A percentile compares a stretch with the other conserved stretches of the same genome.
Evolutionary conservation across 148 eudicot species (phyloP).

Genomic region (Beta vulgaris): DNA sequence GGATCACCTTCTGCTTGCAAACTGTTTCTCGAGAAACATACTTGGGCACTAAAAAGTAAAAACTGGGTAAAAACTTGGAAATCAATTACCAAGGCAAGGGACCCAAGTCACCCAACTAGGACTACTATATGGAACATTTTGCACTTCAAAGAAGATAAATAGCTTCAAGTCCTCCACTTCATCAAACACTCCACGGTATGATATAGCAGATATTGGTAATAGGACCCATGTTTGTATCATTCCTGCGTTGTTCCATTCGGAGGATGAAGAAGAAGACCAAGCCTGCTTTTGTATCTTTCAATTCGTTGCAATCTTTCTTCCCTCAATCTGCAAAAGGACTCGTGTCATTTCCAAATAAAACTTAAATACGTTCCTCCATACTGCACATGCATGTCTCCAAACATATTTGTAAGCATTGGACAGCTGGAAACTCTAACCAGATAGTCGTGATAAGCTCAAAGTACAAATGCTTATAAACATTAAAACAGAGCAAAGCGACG

Average conservation of each 20-base stretch:
- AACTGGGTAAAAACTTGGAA: not conserved
- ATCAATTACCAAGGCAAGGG: not conserved
- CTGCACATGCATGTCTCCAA: not conserved
- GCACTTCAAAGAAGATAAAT: not conserved
- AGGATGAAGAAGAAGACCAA: conserved; percentile 78
- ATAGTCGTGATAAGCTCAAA: not conserved
- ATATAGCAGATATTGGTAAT: not conserved
- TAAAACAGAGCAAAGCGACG: not conserved
- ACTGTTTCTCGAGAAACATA: no score
- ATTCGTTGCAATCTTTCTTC: conserved; percentile 70
- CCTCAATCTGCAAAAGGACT: conserved; percentile 50
- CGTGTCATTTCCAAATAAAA: no score
- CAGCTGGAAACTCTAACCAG: not conserved
- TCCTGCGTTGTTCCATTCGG: conserved; percentile 59
- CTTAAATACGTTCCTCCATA: not conserved
- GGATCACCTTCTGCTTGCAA: no score
- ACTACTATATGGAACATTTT: not conserved
- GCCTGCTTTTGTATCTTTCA: conserved; percentile 72
- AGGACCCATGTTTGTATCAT: conserved; percentile 42
- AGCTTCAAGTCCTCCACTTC: not conserved
- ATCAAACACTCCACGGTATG: not conserved
- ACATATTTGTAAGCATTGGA: not conserved
- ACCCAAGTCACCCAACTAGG: not conserved
- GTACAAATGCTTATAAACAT: not conserved
- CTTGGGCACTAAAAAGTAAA: not conserved